Conservation (phyloP, 2,329 filamentous ascomycete genomes). For the Clonostachys byssicola region DNA sequence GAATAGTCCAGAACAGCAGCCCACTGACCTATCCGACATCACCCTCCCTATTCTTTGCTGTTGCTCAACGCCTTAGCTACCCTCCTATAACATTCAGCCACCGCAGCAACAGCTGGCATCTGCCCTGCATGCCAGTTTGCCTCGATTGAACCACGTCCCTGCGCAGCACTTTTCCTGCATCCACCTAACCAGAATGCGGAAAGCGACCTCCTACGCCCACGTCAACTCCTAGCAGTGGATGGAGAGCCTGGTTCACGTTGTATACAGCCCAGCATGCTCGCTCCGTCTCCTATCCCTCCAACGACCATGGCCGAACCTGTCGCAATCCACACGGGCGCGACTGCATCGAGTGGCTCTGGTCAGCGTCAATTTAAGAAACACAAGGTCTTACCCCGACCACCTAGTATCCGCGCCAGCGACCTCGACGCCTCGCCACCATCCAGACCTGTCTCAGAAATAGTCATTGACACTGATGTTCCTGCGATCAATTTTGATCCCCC, state of each 20-base stretch:
- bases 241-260: neutral
- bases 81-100: too few relatives aligned
- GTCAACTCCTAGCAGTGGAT: neutral
- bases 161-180: too few relatives aligned
- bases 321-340: constrained; percentile 17
- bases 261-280: neutral
- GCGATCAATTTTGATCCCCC: constrained; percentile 22
- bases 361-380: constrained; percentile 40
- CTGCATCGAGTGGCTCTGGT: constrained; percentile 15
- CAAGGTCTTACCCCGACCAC: constrained; percentile 34
- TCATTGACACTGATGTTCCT: constrained; percentile 19
- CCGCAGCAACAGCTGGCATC: too few relatives aligned
- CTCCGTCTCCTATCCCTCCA: constrained; percentile 12
- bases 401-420: constrained; percentile 14
- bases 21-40: too few relatives aligned
- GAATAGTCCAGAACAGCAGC: too few relatives aligned
- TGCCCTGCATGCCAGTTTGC: too few relatives aligned
- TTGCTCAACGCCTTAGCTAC: too few relatives aligned
- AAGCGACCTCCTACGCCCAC: neutral
- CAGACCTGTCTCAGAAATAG: constrained; percentile 12
- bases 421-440: constrained; percentile 11
- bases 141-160: too few relatives aligned
- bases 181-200: neutral
- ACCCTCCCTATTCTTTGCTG: too few relatives aligned
- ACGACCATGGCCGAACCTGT: constrained; percentile 24